Evolutionary conservation across 768 basidiomycete genomes (phyloP).

Genomic region (Collybia nuda): DNA sequence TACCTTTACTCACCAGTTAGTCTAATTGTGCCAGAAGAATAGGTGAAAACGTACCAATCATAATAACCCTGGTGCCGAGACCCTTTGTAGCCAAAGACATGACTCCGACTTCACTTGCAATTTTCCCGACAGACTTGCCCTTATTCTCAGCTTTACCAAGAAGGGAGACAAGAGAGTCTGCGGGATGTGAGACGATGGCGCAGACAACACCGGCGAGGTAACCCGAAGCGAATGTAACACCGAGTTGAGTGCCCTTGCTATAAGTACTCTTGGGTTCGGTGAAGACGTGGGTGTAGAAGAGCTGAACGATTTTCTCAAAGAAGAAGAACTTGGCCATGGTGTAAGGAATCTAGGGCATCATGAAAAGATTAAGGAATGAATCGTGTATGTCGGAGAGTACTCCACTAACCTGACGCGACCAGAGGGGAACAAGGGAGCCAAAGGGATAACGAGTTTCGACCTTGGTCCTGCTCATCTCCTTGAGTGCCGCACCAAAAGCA

Average conservation of each 20-base stretch:
- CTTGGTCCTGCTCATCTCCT: constrained; percentile 67
- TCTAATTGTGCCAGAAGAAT: constrained; percentile 1
- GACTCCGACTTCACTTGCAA: constrained; percentile 71
- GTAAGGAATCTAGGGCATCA: constrained; percentile 75
- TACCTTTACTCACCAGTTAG: constrained; percentile 22
- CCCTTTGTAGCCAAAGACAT: constrained; percentile 75
- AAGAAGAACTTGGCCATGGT: constrained; percentile 99
- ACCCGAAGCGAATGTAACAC: constrained; percentile 87
- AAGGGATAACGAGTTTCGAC: constrained; percentile 81
- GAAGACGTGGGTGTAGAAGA: constrained; percentile 90
- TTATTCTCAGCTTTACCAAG: constrained; percentile 89
- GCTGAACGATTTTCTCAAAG: constrained; percentile 84
- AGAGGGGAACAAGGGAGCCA: constrained; percentile 81
- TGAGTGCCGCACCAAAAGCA: constrained; percentile 67
- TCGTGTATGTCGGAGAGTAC: not conserved
- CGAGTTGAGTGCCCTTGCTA: constrained; percentile 82
- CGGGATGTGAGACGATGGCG: constrained; percentile 95
- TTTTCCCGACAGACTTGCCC: constrained; percentile 73
- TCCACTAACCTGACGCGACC: constrained; percentile 76
- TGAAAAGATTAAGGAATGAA: too few species aligned
- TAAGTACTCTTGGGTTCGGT: constrained; percentile 76
- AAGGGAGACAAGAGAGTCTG: constrained; percentile 89
- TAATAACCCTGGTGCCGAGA: constrained; percentile 82
- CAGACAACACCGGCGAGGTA: constrained; percentile 95
- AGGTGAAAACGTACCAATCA: constrained; percentile 60